Percentiles rank a stretch among this genome's conserved stretches.
These are phyloP conservation scores for Aspergillus spinulosporus DNA, from an alignment of 2,329 filamentous ascomycete species.

Conservation along the genomic window DNA sequence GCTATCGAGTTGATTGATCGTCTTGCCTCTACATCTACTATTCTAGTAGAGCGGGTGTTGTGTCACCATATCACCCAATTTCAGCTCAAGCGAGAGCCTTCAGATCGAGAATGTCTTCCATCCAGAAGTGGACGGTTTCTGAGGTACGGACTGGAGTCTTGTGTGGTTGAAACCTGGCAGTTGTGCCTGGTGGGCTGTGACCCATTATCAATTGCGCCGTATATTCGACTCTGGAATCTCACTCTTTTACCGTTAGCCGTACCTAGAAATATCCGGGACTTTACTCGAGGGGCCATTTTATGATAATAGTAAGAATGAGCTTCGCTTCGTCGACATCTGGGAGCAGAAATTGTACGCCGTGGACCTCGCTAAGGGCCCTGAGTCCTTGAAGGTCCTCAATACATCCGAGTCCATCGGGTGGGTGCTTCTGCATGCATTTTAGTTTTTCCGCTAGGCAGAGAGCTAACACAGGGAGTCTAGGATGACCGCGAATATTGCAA, in stretches of 20 bases:
- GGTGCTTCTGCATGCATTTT: slow-evolving; percentile 22
- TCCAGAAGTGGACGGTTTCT: slow-evolving; percentile 50
- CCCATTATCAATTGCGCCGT: neutral
- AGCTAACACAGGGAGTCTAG: slow-evolving; percentile 51
- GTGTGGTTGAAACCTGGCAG: neutral
- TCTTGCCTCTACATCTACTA: neutral
- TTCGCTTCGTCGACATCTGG: slow-evolving; percentile 67
- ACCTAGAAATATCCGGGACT: slow-evolving; percentile 39
- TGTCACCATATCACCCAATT: neutral
- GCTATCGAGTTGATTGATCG: slow-evolving; percentile 1
- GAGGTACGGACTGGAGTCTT: slow-evolving; percentile 36
- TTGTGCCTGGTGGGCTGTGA: neutral
- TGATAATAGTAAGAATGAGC: slow-evolving; percentile 40
- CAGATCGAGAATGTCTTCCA: slow-evolving; percentile 30
- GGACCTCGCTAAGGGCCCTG: slow-evolving; percentile 63
- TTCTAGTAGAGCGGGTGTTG: neutral
- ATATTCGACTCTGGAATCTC: slow-evolving; percentile 9
- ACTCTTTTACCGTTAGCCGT: slow-evolving; percentile 34
- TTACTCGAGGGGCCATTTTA: slow-evolving; percentile 46
- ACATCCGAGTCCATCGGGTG: slow-evolving; percentile 60
- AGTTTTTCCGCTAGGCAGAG: slow-evolving; percentile 5
- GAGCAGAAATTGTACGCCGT: slow-evolving; percentile 72
- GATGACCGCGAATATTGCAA: slow-evolving; percentile 76
- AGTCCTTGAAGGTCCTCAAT: slow-evolving; percentile 58
- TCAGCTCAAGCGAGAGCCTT: neutral